Conservation (phyloP, 345 rosid species). For the Pistacia integerrima region DNA sequence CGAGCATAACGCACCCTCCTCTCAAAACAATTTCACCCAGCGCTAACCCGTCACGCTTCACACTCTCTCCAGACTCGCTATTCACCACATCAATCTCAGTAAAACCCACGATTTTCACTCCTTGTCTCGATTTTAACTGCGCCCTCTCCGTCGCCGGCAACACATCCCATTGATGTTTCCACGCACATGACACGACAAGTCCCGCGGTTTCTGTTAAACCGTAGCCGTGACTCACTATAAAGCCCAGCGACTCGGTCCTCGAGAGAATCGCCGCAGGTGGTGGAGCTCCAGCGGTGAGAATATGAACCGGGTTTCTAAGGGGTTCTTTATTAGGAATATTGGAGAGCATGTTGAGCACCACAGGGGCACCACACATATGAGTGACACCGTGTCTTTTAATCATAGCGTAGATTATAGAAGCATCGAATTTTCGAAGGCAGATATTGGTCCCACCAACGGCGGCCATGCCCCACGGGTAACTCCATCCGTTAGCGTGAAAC, state of each 20-base stretch:
- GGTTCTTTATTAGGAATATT: slow-evolving; percentile 21
- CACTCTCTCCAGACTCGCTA: slow-evolving; percentile 46
- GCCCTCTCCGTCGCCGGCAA: slow-evolving; percentile 61
- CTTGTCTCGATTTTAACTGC: slow-evolving; percentile 71
- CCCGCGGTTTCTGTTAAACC: slow-evolving; percentile 81
- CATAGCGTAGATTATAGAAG: slow-evolving; percentile 43
- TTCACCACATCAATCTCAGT: slow-evolving; percentile 61
- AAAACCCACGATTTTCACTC: slow-evolving; percentile 52
- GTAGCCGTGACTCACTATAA: slow-evolving; percentile 69
- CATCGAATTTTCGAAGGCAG: slow-evolving; percentile 72
- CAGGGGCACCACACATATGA: slow-evolving; percentile 91
- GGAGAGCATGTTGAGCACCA: slow-evolving; percentile 76
- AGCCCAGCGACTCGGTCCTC: slow-evolving; percentile 68
- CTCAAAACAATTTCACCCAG: slow-evolving; percentile 72
- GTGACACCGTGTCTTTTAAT: slow-evolving; percentile 64
- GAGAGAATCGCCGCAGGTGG: slow-evolving; percentile 73
- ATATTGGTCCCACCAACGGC: slow-evolving; percentile 83
- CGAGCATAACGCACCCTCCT: slow-evolving; percentile 73
- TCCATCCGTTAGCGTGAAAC: slow-evolving; percentile 91
- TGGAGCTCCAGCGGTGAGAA: slow-evolving; percentile 80
- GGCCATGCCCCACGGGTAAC: slow-evolving; percentile 73
- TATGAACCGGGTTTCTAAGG: slow-evolving; percentile 49
- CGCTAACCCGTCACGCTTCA: slow-evolving; percentile 54
- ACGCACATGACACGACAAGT: slow-evolving; percentile 31
- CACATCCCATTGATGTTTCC: slow-evolving; percentile 69